Conservation (phyloP, 257 asterid genomes). For the Coffea canephora region DNA sequence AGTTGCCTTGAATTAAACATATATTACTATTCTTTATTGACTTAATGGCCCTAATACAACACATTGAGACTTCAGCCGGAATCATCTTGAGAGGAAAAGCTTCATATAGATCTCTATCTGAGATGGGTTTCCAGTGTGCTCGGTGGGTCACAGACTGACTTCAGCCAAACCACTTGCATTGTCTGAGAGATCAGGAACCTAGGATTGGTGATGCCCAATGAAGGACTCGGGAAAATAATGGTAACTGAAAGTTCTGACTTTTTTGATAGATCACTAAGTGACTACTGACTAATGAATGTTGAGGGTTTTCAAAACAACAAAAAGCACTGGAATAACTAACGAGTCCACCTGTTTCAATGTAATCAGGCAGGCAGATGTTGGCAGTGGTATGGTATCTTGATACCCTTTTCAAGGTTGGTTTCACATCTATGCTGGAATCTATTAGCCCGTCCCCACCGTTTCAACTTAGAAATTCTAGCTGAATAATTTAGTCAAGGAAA, state of each 20-base stretch:
- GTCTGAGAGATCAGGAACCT: not conserved
- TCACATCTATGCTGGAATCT: not conserved
- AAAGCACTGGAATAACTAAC: not conserved
- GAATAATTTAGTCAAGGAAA: not conserved
- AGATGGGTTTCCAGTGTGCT: too few relatives aligned
- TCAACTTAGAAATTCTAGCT: not conserved
- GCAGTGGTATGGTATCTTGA: not conserved
- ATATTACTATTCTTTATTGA: not conserved
- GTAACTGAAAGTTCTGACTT: not conserved
- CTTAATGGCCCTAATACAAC: not conserved
- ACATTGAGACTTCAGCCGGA: not conserved
- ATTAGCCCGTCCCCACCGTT: not conserved
- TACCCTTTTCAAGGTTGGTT: not conserved
- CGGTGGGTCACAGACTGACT: not conserved
- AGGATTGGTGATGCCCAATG: not conserved
- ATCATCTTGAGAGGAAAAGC: constrained; percentile 1
- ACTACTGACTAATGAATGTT: not conserved
- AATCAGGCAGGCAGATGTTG: not conserved
- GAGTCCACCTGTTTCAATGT: not conserved
- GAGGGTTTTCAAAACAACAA: not conserved
- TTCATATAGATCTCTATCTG: not conserved
- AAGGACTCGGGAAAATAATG: not conserved
- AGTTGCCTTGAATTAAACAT: not conserved
- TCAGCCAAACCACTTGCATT: not conserved
- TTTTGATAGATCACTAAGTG: not conserved